Base-by-base conservation (phyloP, 495 filamentous ascomycete genomes). In the Daldinia concentrica region DNA sequence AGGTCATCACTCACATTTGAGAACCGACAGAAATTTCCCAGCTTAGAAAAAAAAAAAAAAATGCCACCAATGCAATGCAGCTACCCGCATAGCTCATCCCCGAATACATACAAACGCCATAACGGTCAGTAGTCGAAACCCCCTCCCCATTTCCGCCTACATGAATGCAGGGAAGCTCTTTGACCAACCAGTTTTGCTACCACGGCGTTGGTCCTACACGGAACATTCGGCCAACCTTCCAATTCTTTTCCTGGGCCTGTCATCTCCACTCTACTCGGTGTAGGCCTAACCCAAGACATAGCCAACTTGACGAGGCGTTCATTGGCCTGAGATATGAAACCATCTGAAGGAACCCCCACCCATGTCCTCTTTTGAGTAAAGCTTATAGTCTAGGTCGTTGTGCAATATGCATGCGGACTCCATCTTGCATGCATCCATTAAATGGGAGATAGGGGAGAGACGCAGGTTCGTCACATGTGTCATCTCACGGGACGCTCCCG, bases 31-130 rank as follows among this genome's bases (percentile, higher is more conserved):
- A 19, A 58, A 11, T 52, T 9, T 27, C 4, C 29, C 17, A 57
- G 4, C 15, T 1, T 6, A 17, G 34, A 30, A 15, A 36, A 36
- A 57, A 15, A 36, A 36, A 57, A 57, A 57, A 17, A 57, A 57
- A 57, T 19, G 30, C 34, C 36, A 62, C 54, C 64, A 73, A 71
- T 73, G 75, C 64, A 73, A 71, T 73, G 75, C 69, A 73, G 55
- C 57, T 75, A 75, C 72, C 75, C 75, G 75, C 75, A 68, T 39
- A n/a, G 24, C 58, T 69, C 41, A 65, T 69, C 64, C 72, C 45
- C 48, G 62, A 64, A 45, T 56, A 26, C 55, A 68, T 56, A 19
- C 59, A 68, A 59, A 63, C 54, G 19, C 55, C 62, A 54, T 66
- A 72, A 73, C 69, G 59, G 43, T 62, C 52, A 54, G 59, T 41